These are phyloP conservation scores for Starmerella sp. DNA, from an alignment of 805 yeast genomes.

Conservation along the genomic window DNA sequence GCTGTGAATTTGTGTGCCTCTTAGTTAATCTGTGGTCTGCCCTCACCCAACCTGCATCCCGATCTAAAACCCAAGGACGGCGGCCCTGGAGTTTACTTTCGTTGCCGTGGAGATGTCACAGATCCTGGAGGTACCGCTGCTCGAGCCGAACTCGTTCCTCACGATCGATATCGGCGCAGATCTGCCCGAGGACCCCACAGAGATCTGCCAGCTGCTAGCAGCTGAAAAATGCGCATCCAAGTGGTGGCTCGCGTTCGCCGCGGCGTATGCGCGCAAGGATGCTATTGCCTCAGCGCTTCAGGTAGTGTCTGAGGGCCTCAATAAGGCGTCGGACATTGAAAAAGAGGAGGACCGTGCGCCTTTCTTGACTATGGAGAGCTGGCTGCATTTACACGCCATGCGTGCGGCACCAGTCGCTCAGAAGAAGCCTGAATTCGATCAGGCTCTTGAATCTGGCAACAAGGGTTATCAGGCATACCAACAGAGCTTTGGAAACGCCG, in stretches of 20 bases:
- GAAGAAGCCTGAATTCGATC: constrained; percentile 24
- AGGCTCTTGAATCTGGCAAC: constrained; percentile 38
- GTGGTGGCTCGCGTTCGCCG: constrained; percentile 78
- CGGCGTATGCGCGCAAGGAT: constrained; percentile 61
- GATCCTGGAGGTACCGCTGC: constrained; percentile 58
- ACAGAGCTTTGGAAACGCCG: constrained; percentile 31
- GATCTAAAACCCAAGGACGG: background rate
- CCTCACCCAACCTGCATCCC: constrained; percentile 1
- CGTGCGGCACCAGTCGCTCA: constrained; percentile 26
- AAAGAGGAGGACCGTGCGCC: constrained; percentile 37
- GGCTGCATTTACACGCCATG: constrained; percentile 43
- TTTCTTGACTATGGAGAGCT: constrained; percentile 53
- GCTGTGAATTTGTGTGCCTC: background rate
- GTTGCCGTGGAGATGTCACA: constrained; percentile 18
- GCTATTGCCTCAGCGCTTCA: constrained; percentile 50
- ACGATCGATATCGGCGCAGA: constrained; percentile 71
- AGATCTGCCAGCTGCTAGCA: constrained; percentile 62
- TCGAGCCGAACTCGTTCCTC: constrained; percentile 71
- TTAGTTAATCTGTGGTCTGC: background rate
- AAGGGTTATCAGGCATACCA: constrained; percentile 34
- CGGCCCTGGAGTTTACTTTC: background rate
- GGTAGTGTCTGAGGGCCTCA: constrained; percentile 52
- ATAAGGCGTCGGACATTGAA: constrained; percentile 21
- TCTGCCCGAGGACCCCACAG: constrained; percentile 80
- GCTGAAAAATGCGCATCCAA: constrained; percentile 66